Evolutionary conservation across 169 alveolate genomes (phyloP), one percentile per base, ranked within the genome.

Genomic region (Cryptosporidium parvum): DNA sequence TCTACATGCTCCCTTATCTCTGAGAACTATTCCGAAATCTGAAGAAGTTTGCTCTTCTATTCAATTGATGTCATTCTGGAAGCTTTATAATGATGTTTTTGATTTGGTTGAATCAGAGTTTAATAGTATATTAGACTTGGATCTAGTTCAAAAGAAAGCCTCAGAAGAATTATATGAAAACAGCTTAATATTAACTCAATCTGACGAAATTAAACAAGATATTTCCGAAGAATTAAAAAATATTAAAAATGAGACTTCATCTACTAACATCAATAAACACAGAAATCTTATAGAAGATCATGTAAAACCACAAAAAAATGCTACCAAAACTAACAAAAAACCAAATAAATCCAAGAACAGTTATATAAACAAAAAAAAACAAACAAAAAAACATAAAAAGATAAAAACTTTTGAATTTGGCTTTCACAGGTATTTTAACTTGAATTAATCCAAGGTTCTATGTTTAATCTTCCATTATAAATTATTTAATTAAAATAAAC

Each of bases 51-150:
- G 86, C 44, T 75, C 86, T 44, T 59, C 86, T 12, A 45, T 75
- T 31, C 86, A 75, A 59, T n/a, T 75, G 2, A 75, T 75, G 86
- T 75, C 86, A n/a, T 75, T 75, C 62, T 75, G 86, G 86, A 56
- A 35, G 23, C 69, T 75, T 35, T 56, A 37, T 37, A 59, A 23
- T 44, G 71, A 58, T 7, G 45, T 75, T 37, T 35, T 75, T 29
- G 61, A 75, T n/a, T 21, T 48, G 10, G 73, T 65, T 5, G 72
- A 65, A 21, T 56, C 35, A 3, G 67, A 56, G 18, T 23, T 56
- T 8, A 23, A 16, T 56, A 21, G 3, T 56, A 6, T 10, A 6
- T 2, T 56, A 3, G 12, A 56, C 35, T 56, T 21, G 21, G 26
- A 26, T 26, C 12, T 23, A 56, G 35, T 23, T 12, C 0, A 10